These are phyloP conservation scores for Plasmodium reichenowi DNA, from an alignment of 169 alveolate species.

Conservation along the genomic window DNA sequence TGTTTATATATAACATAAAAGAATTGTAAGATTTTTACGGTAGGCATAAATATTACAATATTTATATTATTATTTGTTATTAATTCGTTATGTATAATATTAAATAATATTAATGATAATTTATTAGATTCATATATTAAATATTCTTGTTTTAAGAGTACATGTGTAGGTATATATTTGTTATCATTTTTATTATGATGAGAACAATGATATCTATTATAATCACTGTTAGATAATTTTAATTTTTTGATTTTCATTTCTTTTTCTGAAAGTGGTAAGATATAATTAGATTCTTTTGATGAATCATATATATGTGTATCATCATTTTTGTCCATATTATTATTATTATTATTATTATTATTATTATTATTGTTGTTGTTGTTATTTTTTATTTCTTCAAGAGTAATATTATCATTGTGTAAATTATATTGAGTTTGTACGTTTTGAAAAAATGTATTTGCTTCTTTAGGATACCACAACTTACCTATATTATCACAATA, in stretches of 20 bases:
- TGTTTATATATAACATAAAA: conserved; percentile 63
- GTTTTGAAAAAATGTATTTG: neutral
- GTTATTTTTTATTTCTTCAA: neutral
- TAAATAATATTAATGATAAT: conserved; percentile 51
- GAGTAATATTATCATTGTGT: neutral
- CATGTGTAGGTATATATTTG: conserved; percentile 71
- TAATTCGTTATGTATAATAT: conserved; percentile 43
- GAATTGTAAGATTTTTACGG: conserved; percentile 73
- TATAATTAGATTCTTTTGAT: neutral
- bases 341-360: neutral
- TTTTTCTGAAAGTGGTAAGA: neutral
- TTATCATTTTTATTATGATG: conserved; percentile 29
- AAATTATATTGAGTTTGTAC: neutral
- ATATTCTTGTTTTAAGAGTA: conserved; percentile 66
- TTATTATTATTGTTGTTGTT: neutral
- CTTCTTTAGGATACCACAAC: too few species aligned
- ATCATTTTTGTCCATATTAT: neutral
- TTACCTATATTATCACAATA: too few species aligned
- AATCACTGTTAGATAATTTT: conserved; percentile 49
- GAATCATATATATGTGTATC: neutral
- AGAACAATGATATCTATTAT: conserved; percentile 30
- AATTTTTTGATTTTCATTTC: conserved; percentile 13
- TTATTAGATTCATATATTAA: conserved; percentile 70
- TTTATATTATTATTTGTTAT: conserved; percentile 25
- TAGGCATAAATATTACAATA: conserved; percentile 65